Evolutionary conservation across 2,329 filamentous ascomycete species (phyloP).

Genomic region (Scedosporium apiospermum): DNA sequence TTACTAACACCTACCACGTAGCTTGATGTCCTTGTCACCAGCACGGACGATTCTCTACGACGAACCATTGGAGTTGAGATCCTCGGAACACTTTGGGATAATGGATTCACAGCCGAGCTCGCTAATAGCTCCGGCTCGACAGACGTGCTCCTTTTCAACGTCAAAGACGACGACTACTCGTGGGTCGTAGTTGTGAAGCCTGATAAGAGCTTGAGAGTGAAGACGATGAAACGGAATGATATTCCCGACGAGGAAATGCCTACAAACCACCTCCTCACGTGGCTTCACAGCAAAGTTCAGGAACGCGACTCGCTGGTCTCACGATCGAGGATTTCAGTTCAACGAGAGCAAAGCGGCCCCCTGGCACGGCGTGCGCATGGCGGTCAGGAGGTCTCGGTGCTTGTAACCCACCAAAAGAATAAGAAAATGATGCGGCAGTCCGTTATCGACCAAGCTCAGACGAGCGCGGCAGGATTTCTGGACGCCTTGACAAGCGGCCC

Average conservation of each 20-base stretch:
- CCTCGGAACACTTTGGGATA: constrained; percentile 68
- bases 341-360: constrained; percentile 10
- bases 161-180: constrained; percentile 67
- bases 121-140: constrained; percentile 68
- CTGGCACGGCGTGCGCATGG: constrained; percentile 25
- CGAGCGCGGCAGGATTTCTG: constrained; percentile 50
- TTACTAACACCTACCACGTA: constrained; percentile 22
- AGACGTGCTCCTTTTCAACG: constrained; percentile 68
- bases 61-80: constrained; percentile 69
- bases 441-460: constrained; percentile 72
- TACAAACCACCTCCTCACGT: constrained; percentile 61
- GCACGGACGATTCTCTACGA: constrained; percentile 70
- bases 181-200: constrained; percentile 88
- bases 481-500: constrained; percentile 67
- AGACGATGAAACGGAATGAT: constrained; percentile 67
- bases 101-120: constrained; percentile 81
- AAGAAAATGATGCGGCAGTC: constrained; percentile 84
- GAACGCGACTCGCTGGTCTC: constrained; percentile 58
- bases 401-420: constrained; percentile 70
- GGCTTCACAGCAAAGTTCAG: constrained; percentile 73
- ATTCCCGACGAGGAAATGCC: constrained; percentile 66
- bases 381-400: constrained; percentile 70
- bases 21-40: constrained; percentile 85
- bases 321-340: constrained; percentile 25
- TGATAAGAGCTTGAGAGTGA: constrained; percentile 67